These are phyloP conservation scores for Aspergillus sclerotialis DNA, from an alignment of 2,329 filamentous ascomycete genomes.

Conservation along the genomic window DNA sequence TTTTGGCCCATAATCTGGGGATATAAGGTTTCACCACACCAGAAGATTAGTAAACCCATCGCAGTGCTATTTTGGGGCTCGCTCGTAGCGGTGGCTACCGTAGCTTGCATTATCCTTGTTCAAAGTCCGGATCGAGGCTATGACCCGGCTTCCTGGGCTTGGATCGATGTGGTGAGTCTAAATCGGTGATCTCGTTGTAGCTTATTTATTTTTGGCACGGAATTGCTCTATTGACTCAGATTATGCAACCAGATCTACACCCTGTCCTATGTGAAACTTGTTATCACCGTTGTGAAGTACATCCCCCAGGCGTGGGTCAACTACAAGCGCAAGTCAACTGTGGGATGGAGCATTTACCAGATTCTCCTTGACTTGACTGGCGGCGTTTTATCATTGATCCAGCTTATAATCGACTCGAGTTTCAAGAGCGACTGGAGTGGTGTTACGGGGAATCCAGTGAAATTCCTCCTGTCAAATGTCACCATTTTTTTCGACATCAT, in stretches of 20 bases:
- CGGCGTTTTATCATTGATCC: constrained; percentile 71
- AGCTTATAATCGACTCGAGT: constrained; percentile 78
- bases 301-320: constrained; percentile 80
- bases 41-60: constrained; percentile 55
- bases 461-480: constrained; percentile 78
- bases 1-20: constrained; percentile 68
- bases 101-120: constrained; percentile 36
- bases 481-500: constrained; percentile 79
- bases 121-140: constrained; percentile 37
- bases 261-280: constrained; percentile 79
- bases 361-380: constrained; percentile 80
- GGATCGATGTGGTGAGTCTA: constrained; percentile 55
- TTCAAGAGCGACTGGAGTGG: constrained; percentile 84
- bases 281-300: constrained; percentile 88
- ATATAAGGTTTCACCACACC: constrained; percentile 54
- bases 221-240: constrained; percentile 4
- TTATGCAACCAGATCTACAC: constrained; percentile 49
- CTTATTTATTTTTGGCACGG: not conserved
- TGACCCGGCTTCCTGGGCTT: constrained; percentile 50
- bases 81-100: constrained; percentile 38
- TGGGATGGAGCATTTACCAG: constrained; percentile 79
- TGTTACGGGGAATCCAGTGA: constrained; percentile 84
- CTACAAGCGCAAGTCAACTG: constrained; percentile 74
- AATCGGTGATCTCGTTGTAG: not conserved
- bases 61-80: constrained; percentile 65